Base-by-base conservation (phyloP, 1,284 basidiomycete genomes). In the Cutaneotrichosporon cavernicola region DNA sequence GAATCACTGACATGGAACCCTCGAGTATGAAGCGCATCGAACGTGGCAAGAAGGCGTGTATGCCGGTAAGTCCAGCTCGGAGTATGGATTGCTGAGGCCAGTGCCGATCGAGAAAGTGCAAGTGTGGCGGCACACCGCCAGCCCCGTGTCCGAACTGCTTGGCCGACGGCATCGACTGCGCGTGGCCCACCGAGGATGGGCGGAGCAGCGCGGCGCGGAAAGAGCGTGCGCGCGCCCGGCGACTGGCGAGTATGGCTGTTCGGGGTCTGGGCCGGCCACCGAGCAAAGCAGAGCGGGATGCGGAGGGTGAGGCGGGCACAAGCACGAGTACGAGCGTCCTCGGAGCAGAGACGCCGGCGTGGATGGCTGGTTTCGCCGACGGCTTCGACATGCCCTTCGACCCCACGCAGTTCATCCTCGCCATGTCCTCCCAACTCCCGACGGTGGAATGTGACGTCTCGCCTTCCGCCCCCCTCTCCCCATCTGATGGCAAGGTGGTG, bases 181-280 rank as follows among this genome's bases (percentile, higher is more conserved):
- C 56, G 50, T 73, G 72, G 72, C 72, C 72, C 14, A 66, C 64
- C 0, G 67, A 66, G 38, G 72, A 73, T 52, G 72, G 72, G 21
- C 61, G 72, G 30, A 70, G 68, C 4, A 59, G 64, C 5, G 60
- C 69, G 58, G 69, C 69, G 16, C 58, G 71, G n/a, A 66, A 63
- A 62, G 60, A 65, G 31, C 57, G 65, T 13, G 31, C 51, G 22
- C 52, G 60, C 22, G 40, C 40, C 5, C 51, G 51, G 30, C 52
- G 60, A 1, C 53, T 61, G 8, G 34, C 43, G 52, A 34, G 52
- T 13, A 46, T 61, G 52, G 52, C 52, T 2, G 60, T 47, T n/a
- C 60, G 53, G 4, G 60, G 60, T n/a, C 53, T 61, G 5, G 60
- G 60, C 5, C 52, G 60, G 21, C 60, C 60, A 16, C 53, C 40